Evolutionary conservation across 148 eudicot genomes (phyloP).

Genomic region (Agrostemma githago): DNA sequence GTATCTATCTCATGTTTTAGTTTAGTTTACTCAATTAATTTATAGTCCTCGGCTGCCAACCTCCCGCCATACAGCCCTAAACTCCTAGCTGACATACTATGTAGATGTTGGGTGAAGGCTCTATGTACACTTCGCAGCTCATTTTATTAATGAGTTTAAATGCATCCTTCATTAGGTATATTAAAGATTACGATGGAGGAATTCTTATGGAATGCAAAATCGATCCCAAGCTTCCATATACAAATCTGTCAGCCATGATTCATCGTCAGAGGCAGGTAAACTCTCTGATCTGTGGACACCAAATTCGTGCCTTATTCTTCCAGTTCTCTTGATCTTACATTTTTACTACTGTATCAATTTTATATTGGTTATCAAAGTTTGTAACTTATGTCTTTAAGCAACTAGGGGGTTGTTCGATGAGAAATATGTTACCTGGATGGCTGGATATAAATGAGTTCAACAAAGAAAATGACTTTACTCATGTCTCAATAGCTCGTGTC

Average conservation of each 20-base stretch:
- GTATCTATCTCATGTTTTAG: background rate
- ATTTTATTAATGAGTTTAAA: conserved; percentile 2
- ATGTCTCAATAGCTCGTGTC: conserved; percentile 5
- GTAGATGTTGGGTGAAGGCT: conserved; percentile 6
- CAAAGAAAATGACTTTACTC: no score
- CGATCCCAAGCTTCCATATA: conserved; percentile 97
- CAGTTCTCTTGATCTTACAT: conserved; percentile 2
- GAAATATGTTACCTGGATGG: no score
- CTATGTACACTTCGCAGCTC: background rate
- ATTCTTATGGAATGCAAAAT: conserved; percentile 96
- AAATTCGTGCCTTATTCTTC: background rate
- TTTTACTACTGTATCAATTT: background rate
- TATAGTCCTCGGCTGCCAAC: background rate
- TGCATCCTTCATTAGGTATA: conserved; percentile 46
- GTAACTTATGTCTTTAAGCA: no score
- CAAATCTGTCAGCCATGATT: conserved; percentile 92
- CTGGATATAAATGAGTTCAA: no score
- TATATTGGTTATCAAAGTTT: background rate
- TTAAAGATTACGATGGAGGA: conserved; percentile 98
- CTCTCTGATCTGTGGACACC: background rate
- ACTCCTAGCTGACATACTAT: background rate
- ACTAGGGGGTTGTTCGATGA: no score
- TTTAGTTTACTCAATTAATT: background rate
- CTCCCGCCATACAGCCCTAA: background rate
- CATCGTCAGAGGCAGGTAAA: conserved; percentile 85